phyloP scores from a whole-genome alignment of 345 rosid genomes.

The Gossypium bickii region DNA sequence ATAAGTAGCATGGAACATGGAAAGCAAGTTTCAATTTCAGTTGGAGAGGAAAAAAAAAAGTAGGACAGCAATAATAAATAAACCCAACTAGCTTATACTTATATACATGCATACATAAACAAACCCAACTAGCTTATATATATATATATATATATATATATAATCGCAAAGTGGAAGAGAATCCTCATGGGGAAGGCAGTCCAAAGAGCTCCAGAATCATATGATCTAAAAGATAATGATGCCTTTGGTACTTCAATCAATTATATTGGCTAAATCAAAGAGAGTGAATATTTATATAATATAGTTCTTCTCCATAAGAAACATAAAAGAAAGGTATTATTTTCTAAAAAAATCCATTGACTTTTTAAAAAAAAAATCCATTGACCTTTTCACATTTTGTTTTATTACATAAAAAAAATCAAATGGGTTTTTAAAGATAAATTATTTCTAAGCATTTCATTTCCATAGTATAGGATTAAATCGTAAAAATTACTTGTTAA shows the following conservation, averaged over 20 bases:
- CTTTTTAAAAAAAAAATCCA: constrained; percentile 13
- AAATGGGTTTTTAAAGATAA: constrained; percentile 11
- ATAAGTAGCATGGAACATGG: too few species aligned
- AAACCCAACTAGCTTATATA: too few species aligned
- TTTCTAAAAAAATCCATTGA: background rate
- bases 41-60: too few species aligned
- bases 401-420: constrained; percentile 8
- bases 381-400: constrained; percentile 38
- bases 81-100: too few species aligned
- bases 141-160: background rate
- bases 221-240: constrained; percentile 21
- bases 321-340: constrained; percentile 9
- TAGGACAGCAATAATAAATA: too few species aligned
- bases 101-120: too few species aligned
- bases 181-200: constrained; percentile 23
- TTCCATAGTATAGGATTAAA: too few species aligned
- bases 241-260: background rate
- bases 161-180: constrained; percentile 5
- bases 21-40: too few species aligned
- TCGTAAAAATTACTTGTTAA: too few species aligned
- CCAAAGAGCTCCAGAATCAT: constrained; percentile 17
- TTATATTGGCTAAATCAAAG: background rate
- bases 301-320: constrained; percentile 4
- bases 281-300: background rate
- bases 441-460: too few species aligned